Conservation (phyloP, 1,139 yeast genomes). For the Nakaseomyces nivariensis region DNA sequence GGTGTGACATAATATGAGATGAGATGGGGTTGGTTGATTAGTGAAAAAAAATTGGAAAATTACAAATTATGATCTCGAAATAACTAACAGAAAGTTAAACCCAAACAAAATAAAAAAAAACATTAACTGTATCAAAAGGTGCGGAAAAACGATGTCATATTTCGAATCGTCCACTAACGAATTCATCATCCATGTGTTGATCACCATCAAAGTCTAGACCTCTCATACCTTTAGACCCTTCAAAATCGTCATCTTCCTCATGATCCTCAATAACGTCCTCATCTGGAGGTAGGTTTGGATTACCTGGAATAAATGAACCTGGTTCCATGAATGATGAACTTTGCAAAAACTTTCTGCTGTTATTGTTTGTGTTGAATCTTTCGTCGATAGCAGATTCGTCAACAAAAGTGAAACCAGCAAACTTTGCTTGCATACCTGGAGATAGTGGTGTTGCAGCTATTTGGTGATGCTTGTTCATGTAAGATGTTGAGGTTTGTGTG, state of each 20-base stretch:
- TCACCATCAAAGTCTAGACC: slow-evolving; percentile 27
- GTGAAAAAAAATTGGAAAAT: not conserved
- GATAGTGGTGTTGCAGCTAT: slow-evolving; percentile 50
- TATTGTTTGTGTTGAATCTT: slow-evolving; percentile 40
- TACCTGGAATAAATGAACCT: slow-evolving; percentile 69
- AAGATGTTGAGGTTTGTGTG: slow-evolving; percentile 82
- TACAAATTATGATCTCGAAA: not conserved
- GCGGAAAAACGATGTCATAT: slow-evolving; percentile 33
- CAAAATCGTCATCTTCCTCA: slow-evolving; percentile 48
- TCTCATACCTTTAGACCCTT: slow-evolving; percentile 21
- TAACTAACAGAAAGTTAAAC: slow-evolving; percentile 1
- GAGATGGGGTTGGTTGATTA: not conserved
- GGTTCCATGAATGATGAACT: slow-evolving; percentile 37
- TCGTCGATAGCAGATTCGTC: slow-evolving; percentile 92
- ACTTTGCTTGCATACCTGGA: slow-evolving; percentile 91
- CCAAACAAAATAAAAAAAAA: not conserved
- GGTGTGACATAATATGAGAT: too few relatives aligned
- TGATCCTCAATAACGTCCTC: slow-evolving; percentile 77
- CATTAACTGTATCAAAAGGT: not conserved
- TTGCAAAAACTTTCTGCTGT: slow-evolving; percentile 26
- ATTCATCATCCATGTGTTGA: slow-evolving; percentile 54
- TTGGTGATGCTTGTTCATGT: slow-evolving; percentile 48
- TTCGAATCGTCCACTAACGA: slow-evolving; percentile 84
- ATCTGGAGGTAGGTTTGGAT: slow-evolving; percentile 70
- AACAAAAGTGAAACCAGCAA: slow-evolving; percentile 91